Evolutionary conservation across 2,329 filamentous ascomycete species (phyloP).

Genomic region (Cordyceps pruinosa): DNA sequence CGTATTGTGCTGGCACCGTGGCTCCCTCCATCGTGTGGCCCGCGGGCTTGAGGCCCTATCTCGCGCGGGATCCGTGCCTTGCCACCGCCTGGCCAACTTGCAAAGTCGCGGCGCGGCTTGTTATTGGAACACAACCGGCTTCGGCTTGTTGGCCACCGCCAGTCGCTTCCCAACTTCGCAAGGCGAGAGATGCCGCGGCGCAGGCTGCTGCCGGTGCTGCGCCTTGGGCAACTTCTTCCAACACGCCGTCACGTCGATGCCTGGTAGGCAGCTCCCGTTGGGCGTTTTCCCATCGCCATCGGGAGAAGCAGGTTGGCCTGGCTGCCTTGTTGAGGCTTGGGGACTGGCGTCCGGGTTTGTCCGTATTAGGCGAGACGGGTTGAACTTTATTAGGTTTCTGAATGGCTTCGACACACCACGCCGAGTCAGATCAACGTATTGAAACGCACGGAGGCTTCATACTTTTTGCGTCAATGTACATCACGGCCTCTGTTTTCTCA

Average conservation of each 20-base stretch:
- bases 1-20: too few relatives aligned
- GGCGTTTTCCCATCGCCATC: background rate
- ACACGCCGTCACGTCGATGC: background rate
- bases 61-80: too few relatives aligned
- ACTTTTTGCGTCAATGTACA: background rate
- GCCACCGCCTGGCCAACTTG: too few relatives aligned
- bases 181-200: too few relatives aligned
- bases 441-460: background rate
- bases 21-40: background rate
- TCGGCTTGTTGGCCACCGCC: too few relatives aligned
- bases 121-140: too few relatives aligned
- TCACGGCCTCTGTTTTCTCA: too few relatives aligned
- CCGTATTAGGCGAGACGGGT: constrained; percentile 6
- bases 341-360: constrained; percentile 3
- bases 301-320: background rate
- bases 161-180: too few relatives aligned
- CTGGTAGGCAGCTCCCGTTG: background rate
- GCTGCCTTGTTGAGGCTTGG: background rate
- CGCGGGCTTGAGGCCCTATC: background rate
- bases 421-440: constrained; percentile 1
- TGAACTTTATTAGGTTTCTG: background rate
- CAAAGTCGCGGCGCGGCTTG: too few relatives aligned
- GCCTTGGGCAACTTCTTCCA: background rate
- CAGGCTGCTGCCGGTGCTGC: background rate
- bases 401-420: background rate